Evolutionary conservation across 441 rosid species (phyloP).

Genomic region (Erodium trifolium): DNA sequence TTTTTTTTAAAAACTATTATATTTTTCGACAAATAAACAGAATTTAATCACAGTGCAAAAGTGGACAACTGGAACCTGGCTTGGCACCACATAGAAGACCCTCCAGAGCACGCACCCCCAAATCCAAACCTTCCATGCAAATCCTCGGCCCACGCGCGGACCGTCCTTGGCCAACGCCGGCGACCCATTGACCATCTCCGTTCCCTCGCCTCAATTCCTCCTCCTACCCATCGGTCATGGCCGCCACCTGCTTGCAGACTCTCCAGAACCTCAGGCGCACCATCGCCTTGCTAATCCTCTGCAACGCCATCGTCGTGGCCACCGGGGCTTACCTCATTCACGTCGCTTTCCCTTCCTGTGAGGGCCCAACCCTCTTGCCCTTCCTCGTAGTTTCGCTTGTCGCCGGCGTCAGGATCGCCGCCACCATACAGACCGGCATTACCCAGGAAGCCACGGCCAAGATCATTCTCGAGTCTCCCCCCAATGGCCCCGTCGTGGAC

Average conservation of each 20-base stretch:
- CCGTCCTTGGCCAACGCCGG: neutral
- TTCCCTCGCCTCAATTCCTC: no score
- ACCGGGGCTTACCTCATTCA: neutral
- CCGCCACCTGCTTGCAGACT: neutral
- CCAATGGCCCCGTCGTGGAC: conserved; percentile 25
- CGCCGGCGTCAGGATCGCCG: conserved; percentile 43
- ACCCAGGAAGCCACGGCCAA: conserved; percentile 61
- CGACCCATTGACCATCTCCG: neutral
- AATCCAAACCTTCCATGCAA: neutral
- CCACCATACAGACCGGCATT: conserved; percentile 43
- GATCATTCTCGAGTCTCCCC: conserved; percentile 43
- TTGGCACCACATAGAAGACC: neutral
- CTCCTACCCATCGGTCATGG: neutral
- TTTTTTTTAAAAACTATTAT: no score
- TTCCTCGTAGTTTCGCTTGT: conserved; percentile 35
- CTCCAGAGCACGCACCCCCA: no score
- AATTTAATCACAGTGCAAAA: no score
- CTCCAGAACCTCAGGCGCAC: neutral
- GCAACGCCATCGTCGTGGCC: conserved; percentile 1
- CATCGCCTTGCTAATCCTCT: neutral
- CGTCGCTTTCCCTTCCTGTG: neutral
- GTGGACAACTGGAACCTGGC: neutral
- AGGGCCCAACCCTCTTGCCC: conserved; percentile 23
- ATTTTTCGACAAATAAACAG: no score
- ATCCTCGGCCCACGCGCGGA: neutral